Conservation (phyloP, 2,329 filamentous ascomycete genomes). For the Aspergillus calidoustus region DNA sequence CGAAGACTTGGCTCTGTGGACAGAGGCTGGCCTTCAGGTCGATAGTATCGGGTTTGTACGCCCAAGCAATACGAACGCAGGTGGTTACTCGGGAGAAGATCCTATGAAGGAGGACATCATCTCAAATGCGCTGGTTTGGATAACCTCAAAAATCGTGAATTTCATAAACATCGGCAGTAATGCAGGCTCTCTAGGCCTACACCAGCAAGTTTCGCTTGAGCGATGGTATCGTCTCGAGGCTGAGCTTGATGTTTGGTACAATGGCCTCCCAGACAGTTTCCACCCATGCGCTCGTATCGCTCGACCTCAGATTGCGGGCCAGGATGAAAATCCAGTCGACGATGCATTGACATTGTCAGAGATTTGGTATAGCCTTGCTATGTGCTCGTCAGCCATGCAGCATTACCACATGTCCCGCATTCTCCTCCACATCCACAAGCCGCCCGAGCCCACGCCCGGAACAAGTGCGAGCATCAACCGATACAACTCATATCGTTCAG, state of each 20-base stretch:
- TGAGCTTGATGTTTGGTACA: slow-evolving; percentile 64
- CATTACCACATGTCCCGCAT: slow-evolving; percentile 52
- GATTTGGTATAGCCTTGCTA: slow-evolving; percentile 68
- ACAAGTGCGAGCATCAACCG: slow-evolving; percentile 58
- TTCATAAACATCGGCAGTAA: slow-evolving; percentile 64
- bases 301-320: slow-evolving; percentile 33
- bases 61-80: slow-evolving; percentile 44
- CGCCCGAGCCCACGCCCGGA: slow-evolving; percentile 49
- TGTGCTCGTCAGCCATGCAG: slow-evolving; percentile 66
- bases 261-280: slow-evolving; percentile 64
- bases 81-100: slow-evolving; percentile 40
- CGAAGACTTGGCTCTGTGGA: slow-evolving; percentile 66
- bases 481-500: slow-evolving; percentile 62
- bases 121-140: slow-evolving; percentile 68
- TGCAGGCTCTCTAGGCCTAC: slow-evolving; percentile 42
- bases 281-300: slow-evolving; percentile 59
- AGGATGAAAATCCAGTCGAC: slow-evolving; percentile 32
- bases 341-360: slow-evolving; percentile 54
- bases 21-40: slow-evolving; percentile 64
- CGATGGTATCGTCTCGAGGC: slow-evolving; percentile 57
- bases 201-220: slow-evolving; percentile 50
- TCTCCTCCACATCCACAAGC: slow-evolving; percentile 49
- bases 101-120: slow-evolving; percentile 67
- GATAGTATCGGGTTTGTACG: slow-evolving; percentile 57
- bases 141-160: slow-evolving; percentile 69